phyloP scores from a whole-genome alignment of 23 red algal genomes.

The Gracilaria vermiculophylla region DNA sequence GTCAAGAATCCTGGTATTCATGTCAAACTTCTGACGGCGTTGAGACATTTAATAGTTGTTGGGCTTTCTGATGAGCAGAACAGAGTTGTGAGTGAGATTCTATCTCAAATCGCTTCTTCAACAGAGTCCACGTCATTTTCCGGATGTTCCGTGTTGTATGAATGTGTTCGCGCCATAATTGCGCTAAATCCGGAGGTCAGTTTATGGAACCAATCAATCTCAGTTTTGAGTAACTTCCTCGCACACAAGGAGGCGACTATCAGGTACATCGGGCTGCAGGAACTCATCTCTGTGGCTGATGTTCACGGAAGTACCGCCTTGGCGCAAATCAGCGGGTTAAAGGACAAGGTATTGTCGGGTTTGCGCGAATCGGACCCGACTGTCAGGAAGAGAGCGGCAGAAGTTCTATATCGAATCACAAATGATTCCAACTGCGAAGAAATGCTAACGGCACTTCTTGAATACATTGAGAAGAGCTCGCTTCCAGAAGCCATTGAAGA shows the following conservation, averaged over 20 bases:
- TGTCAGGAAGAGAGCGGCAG: constrained; percentile 71
- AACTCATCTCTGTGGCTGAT: constrained; percentile 58
- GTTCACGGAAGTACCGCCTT: constrained; percentile 23
- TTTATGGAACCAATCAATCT: constrained; percentile 32
- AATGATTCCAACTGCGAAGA: constrained; percentile 54
- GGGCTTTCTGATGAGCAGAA: constrained; percentile 1
- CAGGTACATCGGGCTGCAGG: constrained; percentile 77
- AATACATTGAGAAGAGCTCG: constrained; percentile 62
- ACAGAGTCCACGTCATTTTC: constrained; percentile 59
- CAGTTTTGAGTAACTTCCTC: constrained; percentile 65
- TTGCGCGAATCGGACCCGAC: constrained; percentile 86
- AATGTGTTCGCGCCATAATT: constrained; percentile 80
- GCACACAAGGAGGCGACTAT: constrained; percentile 84
- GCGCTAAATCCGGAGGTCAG: constrained; percentile 30
- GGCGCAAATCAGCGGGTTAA: constrained; percentile 47
- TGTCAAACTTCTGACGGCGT: constrained; percentile 46
- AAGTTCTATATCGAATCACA: constrained; percentile 69
- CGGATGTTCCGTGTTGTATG: constrained; percentile 78
- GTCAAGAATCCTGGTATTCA: constrained; percentile 79
- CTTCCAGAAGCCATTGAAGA: constrained; percentile 36
- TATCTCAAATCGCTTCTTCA: constrained; percentile 65
- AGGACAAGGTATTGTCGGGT: constrained; percentile 73
- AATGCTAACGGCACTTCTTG: constrained; percentile 66
- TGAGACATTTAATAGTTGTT: constrained; percentile 40
- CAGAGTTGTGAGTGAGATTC: constrained; percentile 44